These are phyloP conservation scores for Podospora pseudoanserina DNA, from an alignment of 495 filamentous ascomycete species.

Conservation along the genomic window DNA sequence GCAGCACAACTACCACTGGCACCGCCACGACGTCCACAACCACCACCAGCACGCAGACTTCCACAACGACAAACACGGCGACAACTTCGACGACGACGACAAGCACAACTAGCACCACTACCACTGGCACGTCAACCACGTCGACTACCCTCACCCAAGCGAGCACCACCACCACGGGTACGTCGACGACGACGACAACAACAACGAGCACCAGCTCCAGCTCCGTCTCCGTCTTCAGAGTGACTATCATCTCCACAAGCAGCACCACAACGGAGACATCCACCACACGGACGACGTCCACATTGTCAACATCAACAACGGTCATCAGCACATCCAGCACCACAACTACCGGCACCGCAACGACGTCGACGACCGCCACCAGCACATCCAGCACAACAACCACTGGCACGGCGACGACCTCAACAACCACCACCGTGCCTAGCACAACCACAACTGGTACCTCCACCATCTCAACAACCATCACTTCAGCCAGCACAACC, in stretches of 20 bases:
- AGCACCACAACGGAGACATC: not conserved
- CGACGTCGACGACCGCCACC: conserved; percentile 1
- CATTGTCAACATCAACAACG: not conserved
- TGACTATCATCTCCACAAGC: not conserved
- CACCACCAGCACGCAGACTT: not conserved
- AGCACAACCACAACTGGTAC: not conserved
- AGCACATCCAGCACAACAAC: not conserved
- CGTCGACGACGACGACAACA: not conserved
- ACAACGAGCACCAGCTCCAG: not conserved
- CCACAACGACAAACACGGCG: not conserved
- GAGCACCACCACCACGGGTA: not conserved
- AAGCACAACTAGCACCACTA: not conserved
- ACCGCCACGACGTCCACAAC: not conserved
- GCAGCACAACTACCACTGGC: not conserved
- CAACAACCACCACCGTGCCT: not conserved
- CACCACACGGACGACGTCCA: not conserved
- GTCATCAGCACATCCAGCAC: not conserved
- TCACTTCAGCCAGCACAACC: not conserved
- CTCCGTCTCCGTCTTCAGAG: not conserved
- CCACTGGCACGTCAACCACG: not conserved
- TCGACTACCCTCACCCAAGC: not conserved
- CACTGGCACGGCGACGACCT: not conserved
- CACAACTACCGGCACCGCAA: not conserved
- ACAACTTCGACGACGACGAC: not conserved
- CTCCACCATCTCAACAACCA: not conserved